Evolutionary conservation across 352 stramenopile genomes (phyloP), one percentile per base, ranked within the genome.

Genomic region (Phytophthora pinifolia): DNA sequence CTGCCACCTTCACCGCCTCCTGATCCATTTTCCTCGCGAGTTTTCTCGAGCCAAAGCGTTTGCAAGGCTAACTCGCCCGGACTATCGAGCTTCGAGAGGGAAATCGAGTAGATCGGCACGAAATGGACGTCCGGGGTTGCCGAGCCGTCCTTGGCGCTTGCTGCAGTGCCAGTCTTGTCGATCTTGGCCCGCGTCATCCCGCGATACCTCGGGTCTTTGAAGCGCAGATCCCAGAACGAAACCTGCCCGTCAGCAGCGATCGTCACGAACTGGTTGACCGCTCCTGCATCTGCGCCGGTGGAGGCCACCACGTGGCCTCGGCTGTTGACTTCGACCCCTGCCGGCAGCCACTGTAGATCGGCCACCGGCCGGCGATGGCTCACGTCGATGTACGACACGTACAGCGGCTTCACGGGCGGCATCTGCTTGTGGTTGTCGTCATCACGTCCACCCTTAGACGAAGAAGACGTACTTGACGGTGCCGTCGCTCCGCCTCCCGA

Each of bases 221-320:
- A 98, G 22, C 91, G 77, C 15, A 94, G 63, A 47, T 98, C 93
- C 92, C 92, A 98, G 61, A 98, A 94, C 4, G 87, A 80, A 18
- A 97, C 86, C 57, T 96, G 86, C 6, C 92, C 92, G 43, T 98
- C 93, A 7, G 78, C 79, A 0, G 91, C 89, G 39, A 97, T 84
- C 15, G 90, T 98, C 44, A 97, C 82, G 53, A 98, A 98, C 54
- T 98, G 93, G 69, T 96, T 74, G 7, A 89, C 79, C 33, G 56
- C 61, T 3, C 60, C 50, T 31, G 89, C 69, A 25, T 72, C 63
- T n/a, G 54, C 47, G 18, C 49, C 57, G 0, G 60, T 67, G 4
- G 72, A 65, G 20, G 70, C 59, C 13, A 96, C 70, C 13, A 97
- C 49, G 48, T 96, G 85, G 8, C 91, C 91, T 44, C 88, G 75